Conservation (phyloP, 306 rosid species). For the Geum urbanum region DNA sequence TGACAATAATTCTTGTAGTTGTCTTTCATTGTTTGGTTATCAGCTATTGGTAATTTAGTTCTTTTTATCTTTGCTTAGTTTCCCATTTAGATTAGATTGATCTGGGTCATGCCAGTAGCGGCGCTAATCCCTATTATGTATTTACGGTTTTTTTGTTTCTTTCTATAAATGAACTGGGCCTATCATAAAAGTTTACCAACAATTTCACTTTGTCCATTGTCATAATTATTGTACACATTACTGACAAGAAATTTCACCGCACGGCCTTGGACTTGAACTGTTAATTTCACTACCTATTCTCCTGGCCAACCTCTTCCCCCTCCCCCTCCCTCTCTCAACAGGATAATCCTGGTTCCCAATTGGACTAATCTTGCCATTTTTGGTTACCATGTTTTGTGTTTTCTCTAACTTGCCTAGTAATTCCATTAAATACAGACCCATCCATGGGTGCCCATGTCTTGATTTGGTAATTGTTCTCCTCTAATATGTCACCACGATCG, state of each 20-base stretch:
- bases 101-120: background rate
- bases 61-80: background rate
- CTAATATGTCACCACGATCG: too few relatives aligned
- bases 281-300: too few relatives aligned
- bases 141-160: background rate
- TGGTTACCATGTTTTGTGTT: background rate
- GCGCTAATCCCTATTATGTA: background rate
- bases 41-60: too few relatives aligned
- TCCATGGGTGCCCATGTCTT: background rate
- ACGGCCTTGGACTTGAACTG: background rate
- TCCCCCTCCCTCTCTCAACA: background rate
- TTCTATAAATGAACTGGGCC: background rate
- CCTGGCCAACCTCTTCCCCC: too few relatives aligned
- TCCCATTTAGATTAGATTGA: background rate
- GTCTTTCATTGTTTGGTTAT: too few relatives aligned
- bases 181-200: background rate
- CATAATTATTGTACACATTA: background rate
- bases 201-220: background rate
- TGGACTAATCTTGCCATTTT: background rate
- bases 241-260: background rate
- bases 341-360: background rate
- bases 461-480: background rate
- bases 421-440: background rate
- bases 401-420: background rate
- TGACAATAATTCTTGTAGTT: background rate